Evolutionary conservation across 306 rosid genomes (phyloP).

Genomic region (Canavalia ensiformis): DNA sequence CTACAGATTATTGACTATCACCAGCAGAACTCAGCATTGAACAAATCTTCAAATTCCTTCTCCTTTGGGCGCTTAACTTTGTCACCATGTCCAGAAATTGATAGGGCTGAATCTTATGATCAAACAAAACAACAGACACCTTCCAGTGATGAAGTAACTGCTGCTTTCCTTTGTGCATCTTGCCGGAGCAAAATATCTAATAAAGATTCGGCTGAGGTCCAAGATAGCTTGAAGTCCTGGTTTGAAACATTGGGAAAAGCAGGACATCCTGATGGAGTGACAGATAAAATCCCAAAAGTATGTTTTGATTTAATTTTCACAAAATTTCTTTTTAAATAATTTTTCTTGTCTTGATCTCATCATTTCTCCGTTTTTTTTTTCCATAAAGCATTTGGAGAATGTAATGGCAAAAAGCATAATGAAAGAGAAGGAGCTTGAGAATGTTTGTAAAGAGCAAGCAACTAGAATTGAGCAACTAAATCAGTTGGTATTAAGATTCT

Average conservation of each 20-base stretch:
- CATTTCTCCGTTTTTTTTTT: background rate
- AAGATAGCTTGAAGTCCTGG: constrained; percentile 56
- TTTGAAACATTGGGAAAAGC: constrained; percentile 48
- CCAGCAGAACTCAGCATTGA: constrained; percentile 74
- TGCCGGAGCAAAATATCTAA: constrained; percentile 56
- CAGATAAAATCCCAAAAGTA: constrained; percentile 57
- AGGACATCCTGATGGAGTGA: constrained; percentile 45
- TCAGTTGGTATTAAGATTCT: constrained; percentile 64
- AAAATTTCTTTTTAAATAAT: background rate
- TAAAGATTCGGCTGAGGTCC: constrained; percentile 51
- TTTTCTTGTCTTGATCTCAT: constrained; percentile 13
- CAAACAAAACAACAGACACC: constrained; percentile 55
- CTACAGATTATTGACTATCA: constrained; percentile 83
- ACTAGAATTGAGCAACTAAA: constrained; percentile 72
- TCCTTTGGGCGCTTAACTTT: constrained; percentile 85
- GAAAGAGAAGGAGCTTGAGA: constrained; percentile 71
- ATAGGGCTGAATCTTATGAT: constrained; percentile 55
- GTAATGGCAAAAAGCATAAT: constrained; percentile 40
- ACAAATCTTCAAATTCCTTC: constrained; percentile 84
- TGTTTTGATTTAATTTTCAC: constrained; percentile 34
- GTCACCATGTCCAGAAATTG: constrained; percentile 68
- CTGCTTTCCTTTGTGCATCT: constrained; percentile 70
- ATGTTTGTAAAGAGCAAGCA: constrained; percentile 72
- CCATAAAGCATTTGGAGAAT: constrained; percentile 49
- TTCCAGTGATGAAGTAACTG: constrained; percentile 53